These are phyloP conservation scores for Backusella sp. DNA, from an alignment of 192 early-diverging fungal species.

Conservation along the genomic window DNA sequence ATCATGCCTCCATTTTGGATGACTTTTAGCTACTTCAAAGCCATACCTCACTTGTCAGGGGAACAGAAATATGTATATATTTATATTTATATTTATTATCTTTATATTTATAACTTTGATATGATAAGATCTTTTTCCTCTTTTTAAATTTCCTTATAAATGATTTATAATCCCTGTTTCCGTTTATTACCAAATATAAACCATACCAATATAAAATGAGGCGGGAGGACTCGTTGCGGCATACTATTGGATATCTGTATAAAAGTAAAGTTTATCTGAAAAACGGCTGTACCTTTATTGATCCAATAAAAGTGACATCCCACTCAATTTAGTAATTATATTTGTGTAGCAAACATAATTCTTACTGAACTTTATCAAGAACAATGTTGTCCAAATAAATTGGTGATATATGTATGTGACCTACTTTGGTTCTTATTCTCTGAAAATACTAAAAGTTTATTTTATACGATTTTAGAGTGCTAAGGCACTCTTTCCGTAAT, in stretches of 20 bases:
- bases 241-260: not conserved
- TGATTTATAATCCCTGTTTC: not conserved
- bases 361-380: not conserved
- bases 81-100: not conserved
- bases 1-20: no score
- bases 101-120: not conserved
- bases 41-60: no score
- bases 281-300: not conserved
- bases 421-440: not conserved
- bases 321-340: not conserved
- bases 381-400: not conserved
- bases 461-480: no score
- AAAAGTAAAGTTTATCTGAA: not conserved
- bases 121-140: not conserved
- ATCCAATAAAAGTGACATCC: not conserved
- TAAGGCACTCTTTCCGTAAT: not conserved
- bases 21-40: no score
- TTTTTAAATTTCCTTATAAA: not conserved
- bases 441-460: not conserved
- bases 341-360: not conserved
- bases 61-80: no score
- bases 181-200: not conserved
- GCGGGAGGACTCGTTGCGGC: not conserved
- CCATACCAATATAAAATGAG: not conserved
- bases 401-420: not conserved